Percentiles rank a stretch among this genome's conserved stretches.
Evolutionary conservation across 2,329 filamentous ascomycete genomes (phyloP).

Genomic region (Penicillium sp.): DNA sequence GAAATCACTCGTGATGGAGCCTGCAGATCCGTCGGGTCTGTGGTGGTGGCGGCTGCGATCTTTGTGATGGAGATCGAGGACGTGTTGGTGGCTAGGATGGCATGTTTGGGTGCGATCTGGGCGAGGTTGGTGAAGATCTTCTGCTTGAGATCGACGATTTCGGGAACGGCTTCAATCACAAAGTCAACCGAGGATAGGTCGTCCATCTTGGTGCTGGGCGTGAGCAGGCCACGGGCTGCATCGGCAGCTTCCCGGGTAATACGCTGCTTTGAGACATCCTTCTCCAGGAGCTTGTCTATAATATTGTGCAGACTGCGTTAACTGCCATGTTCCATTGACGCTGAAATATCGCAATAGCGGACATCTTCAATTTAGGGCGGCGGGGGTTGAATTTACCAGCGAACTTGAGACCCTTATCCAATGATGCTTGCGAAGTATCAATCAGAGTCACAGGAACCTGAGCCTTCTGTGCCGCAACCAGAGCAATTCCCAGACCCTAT

Average conservation of each 20-base stretch:
- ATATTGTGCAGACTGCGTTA: background rate
- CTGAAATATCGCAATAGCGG: background rate
- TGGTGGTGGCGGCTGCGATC: slow-evolving; percentile 84
- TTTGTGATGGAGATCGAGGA: slow-evolving; percentile 98
- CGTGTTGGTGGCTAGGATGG: slow-evolving; percentile 95
- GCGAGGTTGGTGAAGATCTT: slow-evolving; percentile 85
- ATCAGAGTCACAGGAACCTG: slow-evolving; percentile 82
- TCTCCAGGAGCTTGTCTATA: slow-evolving; percentile 88
- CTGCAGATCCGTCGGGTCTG: slow-evolving; percentile 76
- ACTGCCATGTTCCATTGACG: background rate
- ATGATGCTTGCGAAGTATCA: slow-evolving; percentile 79
- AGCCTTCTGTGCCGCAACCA: slow-evolving; percentile 87
- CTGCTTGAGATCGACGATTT: slow-evolving; percentile 85
- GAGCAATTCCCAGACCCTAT: slow-evolving; percentile 91
- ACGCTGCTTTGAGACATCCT: slow-evolving; percentile 86
- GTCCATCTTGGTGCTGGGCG: slow-evolving; percentile 72
- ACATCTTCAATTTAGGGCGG: background rate
- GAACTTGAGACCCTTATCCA: slow-evolving; percentile 89
- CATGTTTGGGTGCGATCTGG: slow-evolving; percentile 77
- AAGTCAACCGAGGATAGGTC: slow-evolving; percentile 86
- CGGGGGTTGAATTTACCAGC: slow-evolving; percentile 62
- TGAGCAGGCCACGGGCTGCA: slow-evolving; percentile 70
- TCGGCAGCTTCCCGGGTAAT: slow-evolving; percentile 82
- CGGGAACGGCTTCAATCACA: slow-evolving; percentile 95
- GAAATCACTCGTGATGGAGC: slow-evolving; percentile 87